Conservation (phyloP, 73 alveolate genomes). For the Breviolum minutum region DNA sequence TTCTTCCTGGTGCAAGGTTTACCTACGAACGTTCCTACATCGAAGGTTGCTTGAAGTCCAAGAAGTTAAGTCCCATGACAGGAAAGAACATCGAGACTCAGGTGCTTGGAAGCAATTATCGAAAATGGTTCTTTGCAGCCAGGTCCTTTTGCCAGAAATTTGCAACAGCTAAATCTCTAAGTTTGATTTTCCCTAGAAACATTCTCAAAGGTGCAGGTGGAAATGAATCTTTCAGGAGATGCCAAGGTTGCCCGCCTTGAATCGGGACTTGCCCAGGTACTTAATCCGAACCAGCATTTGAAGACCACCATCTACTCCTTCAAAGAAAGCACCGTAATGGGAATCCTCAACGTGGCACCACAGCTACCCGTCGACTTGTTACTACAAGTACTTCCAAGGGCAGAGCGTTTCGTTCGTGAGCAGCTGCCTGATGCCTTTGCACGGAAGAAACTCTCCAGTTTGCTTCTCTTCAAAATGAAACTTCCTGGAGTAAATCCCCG, state of each 20-base stretch:
- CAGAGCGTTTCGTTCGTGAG: not conserved
- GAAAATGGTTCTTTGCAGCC: not conserved
- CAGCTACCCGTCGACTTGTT: not conserved
- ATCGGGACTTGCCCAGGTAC: not conserved
- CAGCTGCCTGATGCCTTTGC: not conserved
- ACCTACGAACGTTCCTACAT: slow-evolving; percentile 47
- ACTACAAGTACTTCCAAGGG: not conserved
- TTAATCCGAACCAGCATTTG: not conserved
- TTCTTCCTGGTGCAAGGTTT: not conserved
- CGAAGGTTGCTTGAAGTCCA: not conserved
- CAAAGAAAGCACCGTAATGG: not conserved
- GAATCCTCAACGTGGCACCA: not conserved
- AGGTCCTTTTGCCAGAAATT: too few species aligned
- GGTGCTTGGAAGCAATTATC: too few species aligned
- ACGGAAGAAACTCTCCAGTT: not conserved
- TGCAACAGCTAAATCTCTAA: too few species aligned
- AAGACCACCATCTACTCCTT: not conserved
- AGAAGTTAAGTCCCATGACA: too few species aligned
- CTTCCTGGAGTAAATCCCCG: not conserved
- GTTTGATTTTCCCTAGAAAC: too few species aligned
- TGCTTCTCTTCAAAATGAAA: not conserved
- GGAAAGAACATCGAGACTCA: too few species aligned
- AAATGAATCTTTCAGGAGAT: too few species aligned
- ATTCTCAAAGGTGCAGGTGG: too few species aligned
- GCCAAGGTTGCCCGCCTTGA: too few species aligned